Evolutionary conservation across 2,329 filamentous ascomycete species (phyloP), one percentile per base, ranked within the genome.

Genomic region (Claviceps sp.): DNA sequence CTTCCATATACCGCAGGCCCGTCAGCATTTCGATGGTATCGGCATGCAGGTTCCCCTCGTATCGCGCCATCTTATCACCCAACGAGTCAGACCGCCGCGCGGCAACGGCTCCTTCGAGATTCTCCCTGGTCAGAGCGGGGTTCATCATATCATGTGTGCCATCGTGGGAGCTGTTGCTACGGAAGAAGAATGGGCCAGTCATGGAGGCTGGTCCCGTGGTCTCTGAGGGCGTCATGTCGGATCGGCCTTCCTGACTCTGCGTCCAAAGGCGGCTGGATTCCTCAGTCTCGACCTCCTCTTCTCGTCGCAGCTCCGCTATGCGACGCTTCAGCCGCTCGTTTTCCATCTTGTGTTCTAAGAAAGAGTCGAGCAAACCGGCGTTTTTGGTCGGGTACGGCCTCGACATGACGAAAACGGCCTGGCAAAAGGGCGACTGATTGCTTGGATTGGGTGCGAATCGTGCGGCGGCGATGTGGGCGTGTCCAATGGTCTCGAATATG

Each of bases 281-380:
- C 54, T 86, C 84, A 16, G 77, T 75, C 55, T 94, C 90, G 51
- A 90, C 86, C 52, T 84, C 81, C 65, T 96, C 91, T 66, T 96
- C 91, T 55, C 79, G 78, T 59, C 86, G 87, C 51, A 96, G 73
- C 67, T 94, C 88, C 18, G 85, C 82, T 55, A 97, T 95, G 44
- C 88, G 82, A 60, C 88, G 85, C 61, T 81, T 82, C 48, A 97
- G 69, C 4, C 90, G 81, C 70, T 95, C 89, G 61, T 96, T 95
- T 66, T 96, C 91, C 51, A 95, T 91, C 68, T 96, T 96, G 71
- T 96, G 90, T 65, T 97, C 91, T 30, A 97, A 74, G 61, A 96
- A 96, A 0, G 89, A 94, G 68, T 97, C 90, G 20, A 96, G 75
- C 11, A 96, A 75, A 3, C 79, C 80, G 1, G 88, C 84, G 63